Percentiles rank a stretch among this genome's conserved stretches.
Evolutionary conservation across 345 rosid species (phyloP).

Genomic region (Physaria fendleri): DNA sequence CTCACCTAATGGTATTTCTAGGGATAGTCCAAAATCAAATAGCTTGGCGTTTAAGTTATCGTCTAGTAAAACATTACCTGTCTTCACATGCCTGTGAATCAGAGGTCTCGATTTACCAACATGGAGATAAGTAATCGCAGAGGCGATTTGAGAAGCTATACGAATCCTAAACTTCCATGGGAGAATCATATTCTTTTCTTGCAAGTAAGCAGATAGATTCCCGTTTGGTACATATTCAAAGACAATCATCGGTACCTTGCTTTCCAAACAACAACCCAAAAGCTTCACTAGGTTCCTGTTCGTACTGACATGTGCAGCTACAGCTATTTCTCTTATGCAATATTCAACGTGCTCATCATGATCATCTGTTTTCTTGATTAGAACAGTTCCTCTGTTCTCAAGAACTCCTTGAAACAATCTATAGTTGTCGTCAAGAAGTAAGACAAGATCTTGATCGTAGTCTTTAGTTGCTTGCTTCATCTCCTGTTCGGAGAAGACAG

Average conservation of each 20-base stretch:
- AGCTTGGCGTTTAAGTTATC: neutral
- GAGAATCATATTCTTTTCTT: neutral
- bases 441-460: neutral
- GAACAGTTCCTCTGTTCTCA: neutral
- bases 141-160: conserved; percentile 2
- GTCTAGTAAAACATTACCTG: neutral
- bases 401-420: neutral
- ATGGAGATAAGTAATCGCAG: conserved; percentile 9
- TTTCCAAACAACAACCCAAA: conserved; percentile 9
- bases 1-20: conserved; percentile 9
- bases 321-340: conserved; percentile 3
- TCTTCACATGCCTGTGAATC: conserved; percentile 19
- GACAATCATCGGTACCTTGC: conserved; percentile 1
- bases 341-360: neutral
- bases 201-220: conserved; percentile 3
- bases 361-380: conserved; percentile 1
- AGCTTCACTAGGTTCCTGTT: conserved; percentile 3
- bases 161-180: neutral
- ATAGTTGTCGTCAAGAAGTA: conserved; percentile 1
- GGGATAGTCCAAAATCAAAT: neutral
- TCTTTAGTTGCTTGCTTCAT: conserved; percentile 7
- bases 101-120: conserved; percentile 15
- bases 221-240: neutral
- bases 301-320: neutral
- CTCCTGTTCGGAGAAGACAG: neutral